phyloP scores from a whole-genome alignment of 169 alveolate genomes.

The Plasmodium sp. region DNA sequence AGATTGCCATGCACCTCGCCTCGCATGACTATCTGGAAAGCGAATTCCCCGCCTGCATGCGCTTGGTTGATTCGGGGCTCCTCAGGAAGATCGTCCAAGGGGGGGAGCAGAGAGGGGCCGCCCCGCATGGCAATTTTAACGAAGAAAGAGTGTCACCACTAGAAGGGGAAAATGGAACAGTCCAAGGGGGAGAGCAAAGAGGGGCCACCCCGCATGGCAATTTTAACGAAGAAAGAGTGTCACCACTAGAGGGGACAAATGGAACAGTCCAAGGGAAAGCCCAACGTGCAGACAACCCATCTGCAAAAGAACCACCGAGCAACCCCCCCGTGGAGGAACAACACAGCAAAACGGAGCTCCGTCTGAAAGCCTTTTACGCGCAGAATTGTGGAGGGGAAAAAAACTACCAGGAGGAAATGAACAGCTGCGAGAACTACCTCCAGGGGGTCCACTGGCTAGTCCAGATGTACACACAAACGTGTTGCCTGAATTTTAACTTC shows the following conservation, averaged over 20 bases:
- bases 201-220: neutral
- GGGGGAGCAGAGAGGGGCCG: neutral
- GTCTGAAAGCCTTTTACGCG: slow-evolving; percentile 3
- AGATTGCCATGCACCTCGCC: slow-evolving; percentile 48
- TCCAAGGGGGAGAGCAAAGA: neutral
- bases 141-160: neutral
- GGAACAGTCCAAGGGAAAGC: neutral
- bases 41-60: slow-evolving; percentile 15
- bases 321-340: neutral
- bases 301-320: neutral
- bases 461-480: slow-evolving; percentile 67
- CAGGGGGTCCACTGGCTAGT: slow-evolving; percentile 73
- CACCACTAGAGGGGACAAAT: neutral
- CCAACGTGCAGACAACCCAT: neutral
- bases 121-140: neutral
- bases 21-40: slow-evolving; percentile 23
- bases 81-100: neutral
- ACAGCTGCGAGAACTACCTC: slow-evolving; percentile 53
- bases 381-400: slow-evolving; percentile 35
- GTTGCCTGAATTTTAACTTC: slow-evolving; percentile 70
- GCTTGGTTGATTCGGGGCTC: slow-evolving; percentile 2
- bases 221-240: too few species aligned
- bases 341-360: slow-evolving; percentile 7
- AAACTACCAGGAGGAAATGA: slow-evolving; percentile 37
- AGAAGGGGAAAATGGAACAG: neutral